A percentile compares a stretch with the other conserved stretches of the same genome.
phyloP scores from a whole-genome alignment of 2,329 filamentous ascomycete species.

The Helotiales sp. region DNA sequence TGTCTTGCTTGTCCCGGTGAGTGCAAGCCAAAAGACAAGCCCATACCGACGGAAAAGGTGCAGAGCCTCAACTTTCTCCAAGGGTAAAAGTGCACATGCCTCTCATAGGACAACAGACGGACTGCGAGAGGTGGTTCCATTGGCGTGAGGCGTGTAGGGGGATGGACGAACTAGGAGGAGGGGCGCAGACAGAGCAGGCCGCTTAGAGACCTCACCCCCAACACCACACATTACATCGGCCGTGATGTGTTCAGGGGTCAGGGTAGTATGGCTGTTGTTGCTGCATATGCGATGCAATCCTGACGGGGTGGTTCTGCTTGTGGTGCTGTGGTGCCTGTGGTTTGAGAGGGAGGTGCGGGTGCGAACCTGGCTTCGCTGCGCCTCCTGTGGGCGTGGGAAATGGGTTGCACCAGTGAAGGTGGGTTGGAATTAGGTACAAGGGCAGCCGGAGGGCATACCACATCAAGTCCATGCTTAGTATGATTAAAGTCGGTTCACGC shows the following conservation, averaged over 20 bases:
- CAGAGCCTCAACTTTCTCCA: background rate
- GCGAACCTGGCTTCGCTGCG: constrained; percentile 1
- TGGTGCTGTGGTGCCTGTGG: background rate
- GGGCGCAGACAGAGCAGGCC: background rate
- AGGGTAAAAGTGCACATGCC: constrained; percentile 2
- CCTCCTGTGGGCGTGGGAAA: background rate
- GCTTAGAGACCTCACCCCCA: background rate
- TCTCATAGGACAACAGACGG: background rate
- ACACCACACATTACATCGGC: background rate
- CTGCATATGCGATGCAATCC: constrained; percentile 1
- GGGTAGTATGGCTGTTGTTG: background rate
- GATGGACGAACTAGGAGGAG: background rate
- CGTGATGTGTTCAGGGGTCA: background rate
- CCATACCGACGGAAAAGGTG: background rate
- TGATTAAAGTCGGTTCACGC: background rate
- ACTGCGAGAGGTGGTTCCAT: background rate
- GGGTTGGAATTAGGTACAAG: too few relatives aligned
- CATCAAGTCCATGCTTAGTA: too few relatives aligned
- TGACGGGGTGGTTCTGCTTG: background rate
- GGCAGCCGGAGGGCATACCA: constrained; percentile 1
- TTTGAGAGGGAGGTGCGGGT: background rate
- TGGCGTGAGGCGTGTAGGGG: background rate
- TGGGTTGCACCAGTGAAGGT: background rate
- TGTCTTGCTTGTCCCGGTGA: background rate
- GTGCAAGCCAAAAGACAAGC: background rate